Evolutionary conservation across 352 stramenopile genomes (phyloP).

Genomic region (Phytopythium ostracodes): DNA sequence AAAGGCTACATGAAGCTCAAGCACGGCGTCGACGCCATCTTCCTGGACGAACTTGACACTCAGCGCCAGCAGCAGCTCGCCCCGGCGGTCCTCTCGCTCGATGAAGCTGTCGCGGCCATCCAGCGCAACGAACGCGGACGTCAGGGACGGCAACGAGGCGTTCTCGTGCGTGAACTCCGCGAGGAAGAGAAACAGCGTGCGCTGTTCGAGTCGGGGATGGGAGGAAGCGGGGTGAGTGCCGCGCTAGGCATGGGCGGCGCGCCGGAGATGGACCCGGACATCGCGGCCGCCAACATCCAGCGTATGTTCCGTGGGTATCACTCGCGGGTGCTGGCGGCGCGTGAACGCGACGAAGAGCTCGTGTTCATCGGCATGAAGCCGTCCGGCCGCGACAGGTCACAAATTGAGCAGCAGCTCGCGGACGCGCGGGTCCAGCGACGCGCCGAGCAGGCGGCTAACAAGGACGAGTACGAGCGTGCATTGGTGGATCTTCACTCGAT

Average conservation of each 20-base stretch:
- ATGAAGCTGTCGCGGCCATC: conserved; percentile 87
- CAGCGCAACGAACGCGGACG: conserved; percentile 89
- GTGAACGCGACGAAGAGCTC: conserved; percentile 80
- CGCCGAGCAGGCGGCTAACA: conserved; percentile 89
- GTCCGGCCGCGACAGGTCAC: conserved; percentile 42
- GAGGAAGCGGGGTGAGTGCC: not conserved
- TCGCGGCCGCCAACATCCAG: conserved; percentile 90
- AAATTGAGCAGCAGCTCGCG: conserved; percentile 71
- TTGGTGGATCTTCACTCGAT: conserved; percentile 84
- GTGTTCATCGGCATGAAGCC: conserved; percentile 94
- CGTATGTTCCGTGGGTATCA: conserved; percentile 86
- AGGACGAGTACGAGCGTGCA: conserved; percentile 88
- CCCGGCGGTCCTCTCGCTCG: conserved; percentile 31
- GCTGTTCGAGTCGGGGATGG: conserved; percentile 65
- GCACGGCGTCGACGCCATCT: conserved; percentile 69
- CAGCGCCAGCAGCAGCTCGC: conserved; percentile 21
- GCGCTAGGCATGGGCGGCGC: conserved; percentile 11
- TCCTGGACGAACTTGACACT: conserved; percentile 36
- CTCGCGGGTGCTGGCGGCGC: conserved; percentile 49
- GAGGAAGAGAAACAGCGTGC: conserved; percentile 83
- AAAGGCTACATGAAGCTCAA: conserved; percentile 90
- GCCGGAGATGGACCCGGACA: conserved; percentile 85
- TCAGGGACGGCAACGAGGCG: conserved; percentile 82
- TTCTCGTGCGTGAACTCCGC: conserved; percentile 77
- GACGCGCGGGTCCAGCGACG: conserved; percentile 82